phyloP scores from a whole-genome alignment of 192 early-diverging fungal species.

The Geranomyces variabilis region DNA sequence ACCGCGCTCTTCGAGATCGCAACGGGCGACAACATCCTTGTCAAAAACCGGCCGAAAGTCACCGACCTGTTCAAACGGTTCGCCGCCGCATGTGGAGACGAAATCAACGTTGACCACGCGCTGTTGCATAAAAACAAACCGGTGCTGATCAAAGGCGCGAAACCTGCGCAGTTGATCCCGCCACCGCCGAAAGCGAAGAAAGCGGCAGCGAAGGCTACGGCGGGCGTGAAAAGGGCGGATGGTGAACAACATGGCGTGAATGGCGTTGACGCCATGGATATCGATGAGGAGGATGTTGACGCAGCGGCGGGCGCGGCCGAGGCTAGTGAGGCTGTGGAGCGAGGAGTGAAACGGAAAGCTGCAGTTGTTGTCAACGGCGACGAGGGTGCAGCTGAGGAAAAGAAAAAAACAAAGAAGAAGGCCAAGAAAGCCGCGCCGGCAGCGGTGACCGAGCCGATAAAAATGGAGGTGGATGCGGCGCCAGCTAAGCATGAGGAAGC shows the following conservation, averaged over 20 bases:
- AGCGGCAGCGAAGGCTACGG: conserved; percentile 28
- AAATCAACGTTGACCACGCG: background rate
- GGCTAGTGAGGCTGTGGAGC: too few relatives aligned
- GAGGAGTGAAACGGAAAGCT: too few relatives aligned
- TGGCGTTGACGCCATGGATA: too few relatives aligned
- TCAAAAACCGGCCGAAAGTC: conserved; percentile 42
- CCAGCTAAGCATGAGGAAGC: too few relatives aligned
- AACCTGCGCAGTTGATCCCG: too few relatives aligned
- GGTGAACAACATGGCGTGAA: conserved; percentile 8
- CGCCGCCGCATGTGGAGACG: conserved; percentile 9
- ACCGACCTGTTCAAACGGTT: conserved; percentile 43
- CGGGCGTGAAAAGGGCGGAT: conserved; percentile 5
- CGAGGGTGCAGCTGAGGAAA: background rate
- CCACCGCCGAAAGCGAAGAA: conserved; percentile 15
- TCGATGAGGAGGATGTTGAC: too few relatives aligned
- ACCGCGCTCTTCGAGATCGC: conserved; percentile 11
- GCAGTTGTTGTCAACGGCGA: too few relatives aligned
- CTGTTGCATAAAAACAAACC: background rate
- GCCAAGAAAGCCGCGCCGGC: background rate
- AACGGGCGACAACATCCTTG: conserved; percentile 13
- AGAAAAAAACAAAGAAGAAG: conserved; percentile 14
- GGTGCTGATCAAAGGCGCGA: conserved; percentile 1
- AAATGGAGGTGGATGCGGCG: too few relatives aligned
- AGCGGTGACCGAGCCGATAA: too few relatives aligned
- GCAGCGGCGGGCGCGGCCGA: too few relatives aligned